These are phyloP conservation scores for Phaeophleospora eucalypticola DNA, from an alignment of 2,329 filamentous ascomycete genomes.

Conservation along the genomic window DNA sequence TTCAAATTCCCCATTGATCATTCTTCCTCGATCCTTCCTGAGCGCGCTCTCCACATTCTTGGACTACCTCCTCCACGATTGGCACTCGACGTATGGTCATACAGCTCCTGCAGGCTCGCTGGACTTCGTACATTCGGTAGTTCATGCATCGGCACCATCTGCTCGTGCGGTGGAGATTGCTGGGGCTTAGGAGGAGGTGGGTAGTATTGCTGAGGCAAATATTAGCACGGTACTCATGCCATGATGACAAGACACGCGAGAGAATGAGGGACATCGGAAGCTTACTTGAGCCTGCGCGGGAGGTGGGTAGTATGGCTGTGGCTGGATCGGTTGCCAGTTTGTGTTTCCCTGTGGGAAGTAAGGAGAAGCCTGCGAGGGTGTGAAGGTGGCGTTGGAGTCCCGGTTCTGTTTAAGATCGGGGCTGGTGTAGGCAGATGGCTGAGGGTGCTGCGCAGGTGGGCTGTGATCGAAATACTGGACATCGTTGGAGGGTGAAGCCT, in stretches of 20 bases:
- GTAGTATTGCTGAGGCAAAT: not conserved
- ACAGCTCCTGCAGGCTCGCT: not conserved
- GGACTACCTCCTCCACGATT: no score
- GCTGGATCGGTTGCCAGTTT: slow-evolving; percentile 4
- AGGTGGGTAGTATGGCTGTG: slow-evolving; percentile 8
- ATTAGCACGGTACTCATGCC: not conserved
- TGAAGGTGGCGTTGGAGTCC: no score
- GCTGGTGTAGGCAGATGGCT: no score
- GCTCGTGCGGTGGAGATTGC: not conserved
- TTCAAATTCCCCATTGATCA: no score
- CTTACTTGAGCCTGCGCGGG: slow-evolving; percentile 1
- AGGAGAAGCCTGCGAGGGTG: slow-evolving; percentile 13
- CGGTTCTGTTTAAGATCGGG: no score
- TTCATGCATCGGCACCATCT: slow-evolving; percentile 3
- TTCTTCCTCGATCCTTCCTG: no score
- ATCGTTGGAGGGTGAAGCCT: no score
- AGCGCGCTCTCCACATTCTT: no score
- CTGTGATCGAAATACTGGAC: no score
- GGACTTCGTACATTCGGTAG: slow-evolving; percentile 9
- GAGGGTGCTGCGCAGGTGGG: no score
- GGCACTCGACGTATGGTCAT: no score
- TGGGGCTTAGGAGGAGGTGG: not conserved
- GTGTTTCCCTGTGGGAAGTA: not conserved
- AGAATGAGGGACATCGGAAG: not conserved
- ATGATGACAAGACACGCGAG: no score